Percentiles rank a stretch among this genome's conserved stretches.
Conservation (phyloP, 1,284 basidiomycete species). For the Malassezia dermatis region DNA sequence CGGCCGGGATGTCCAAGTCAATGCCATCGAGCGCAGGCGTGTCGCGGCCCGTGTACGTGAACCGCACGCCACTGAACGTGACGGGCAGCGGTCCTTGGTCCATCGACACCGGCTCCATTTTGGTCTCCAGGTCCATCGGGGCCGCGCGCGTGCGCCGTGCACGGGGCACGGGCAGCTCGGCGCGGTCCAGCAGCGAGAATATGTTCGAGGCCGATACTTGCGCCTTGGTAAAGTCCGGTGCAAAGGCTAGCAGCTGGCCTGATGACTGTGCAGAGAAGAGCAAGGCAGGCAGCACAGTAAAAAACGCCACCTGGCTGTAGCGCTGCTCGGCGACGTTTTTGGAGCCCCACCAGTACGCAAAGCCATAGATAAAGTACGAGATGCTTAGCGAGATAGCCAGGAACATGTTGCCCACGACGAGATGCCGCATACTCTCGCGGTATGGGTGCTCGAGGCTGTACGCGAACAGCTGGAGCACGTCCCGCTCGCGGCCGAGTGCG, state of each 20-base stretch:
- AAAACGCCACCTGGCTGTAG: slow-evolving; percentile 33
- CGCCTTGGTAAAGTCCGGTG: slow-evolving; percentile 35
- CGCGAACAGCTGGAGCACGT: slow-evolving; percentile 28
- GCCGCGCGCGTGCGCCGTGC: background rate
- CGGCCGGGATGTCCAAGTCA: slow-evolving; percentile 19
- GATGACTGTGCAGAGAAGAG: slow-evolving; percentile 38
- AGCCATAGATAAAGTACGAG: slow-evolving; percentile 38
- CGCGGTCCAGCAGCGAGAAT: slow-evolving; percentile 26
- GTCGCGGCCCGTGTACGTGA: slow-evolving; percentile 23
- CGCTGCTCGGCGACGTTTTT: slow-evolving; percentile 30
- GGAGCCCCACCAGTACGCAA: slow-evolving; percentile 41
- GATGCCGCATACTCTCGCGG: slow-evolving; percentile 25
- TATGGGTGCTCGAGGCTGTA: slow-evolving; percentile 26
- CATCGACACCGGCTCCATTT: background rate
- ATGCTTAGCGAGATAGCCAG: slow-evolving; percentile 33
- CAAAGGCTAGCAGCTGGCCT: slow-evolving; percentile 37
- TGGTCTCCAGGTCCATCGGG: background rate
- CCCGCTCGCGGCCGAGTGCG: slow-evolving; percentile 26
- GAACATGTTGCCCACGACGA: slow-evolving; percentile 29
- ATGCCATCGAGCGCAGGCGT: slow-evolving; percentile 25
- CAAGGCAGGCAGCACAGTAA: slow-evolving; percentile 35
- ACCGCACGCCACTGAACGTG: slow-evolving; percentile 19
- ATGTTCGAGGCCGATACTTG: slow-evolving; percentile 31
- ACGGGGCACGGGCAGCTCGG: background rate
- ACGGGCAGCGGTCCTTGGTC: slow-evolving; percentile 5